phyloP scores from a whole-genome alignment of 768 basidiomycete species.

The Hortiboletus flavorubellus region DNA sequence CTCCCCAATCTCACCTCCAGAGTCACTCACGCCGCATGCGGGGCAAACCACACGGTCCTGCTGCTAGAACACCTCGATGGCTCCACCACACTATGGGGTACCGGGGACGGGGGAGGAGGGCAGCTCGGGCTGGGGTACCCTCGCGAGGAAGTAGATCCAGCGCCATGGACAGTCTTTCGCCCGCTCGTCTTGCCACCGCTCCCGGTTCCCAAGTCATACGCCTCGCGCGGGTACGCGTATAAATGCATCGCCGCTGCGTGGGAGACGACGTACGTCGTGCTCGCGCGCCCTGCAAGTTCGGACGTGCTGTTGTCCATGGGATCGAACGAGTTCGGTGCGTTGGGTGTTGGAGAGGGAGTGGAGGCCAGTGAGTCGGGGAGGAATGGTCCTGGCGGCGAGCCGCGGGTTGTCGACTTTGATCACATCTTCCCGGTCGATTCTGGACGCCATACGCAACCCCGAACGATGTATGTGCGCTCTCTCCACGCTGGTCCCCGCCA shows the following conservation, averaged over 20 bases:
- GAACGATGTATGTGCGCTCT: constrained; percentile 35
- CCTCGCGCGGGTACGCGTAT: constrained; percentile 39
- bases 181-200: constrained; percentile 43
- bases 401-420: constrained; percentile 12
- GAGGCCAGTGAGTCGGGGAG: constrained; percentile 1
- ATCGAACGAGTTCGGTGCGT: constrained; percentile 78
- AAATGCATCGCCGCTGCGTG: constrained; percentile 64
- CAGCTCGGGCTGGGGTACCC: constrained; percentile 58
- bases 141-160: constrained; percentile 9
- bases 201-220: constrained; percentile 20
- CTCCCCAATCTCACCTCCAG: constrained; percentile 24
- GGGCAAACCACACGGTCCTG: constrained; percentile 78
- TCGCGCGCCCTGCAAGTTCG: constrained; percentile 39
- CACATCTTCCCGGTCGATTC: constrained; percentile 36
- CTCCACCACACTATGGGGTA: constrained; percentile 58
- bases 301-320: constrained; percentile 78
- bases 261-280: constrained; percentile 79
- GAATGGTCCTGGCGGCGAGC: background rate
- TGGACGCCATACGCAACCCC: constrained; percentile 14
- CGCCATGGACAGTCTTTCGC: constrained; percentile 39
- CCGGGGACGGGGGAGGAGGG: constrained; percentile 66
- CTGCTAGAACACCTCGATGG: constrained; percentile 45
- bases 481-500: constrained; percentile 73
- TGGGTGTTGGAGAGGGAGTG: constrained; percentile 50
- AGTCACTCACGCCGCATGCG: constrained; percentile 56